Conservation (phyloP, 139 green algal genomes). For the Deuterostichococcus epilithicus region DNA sequence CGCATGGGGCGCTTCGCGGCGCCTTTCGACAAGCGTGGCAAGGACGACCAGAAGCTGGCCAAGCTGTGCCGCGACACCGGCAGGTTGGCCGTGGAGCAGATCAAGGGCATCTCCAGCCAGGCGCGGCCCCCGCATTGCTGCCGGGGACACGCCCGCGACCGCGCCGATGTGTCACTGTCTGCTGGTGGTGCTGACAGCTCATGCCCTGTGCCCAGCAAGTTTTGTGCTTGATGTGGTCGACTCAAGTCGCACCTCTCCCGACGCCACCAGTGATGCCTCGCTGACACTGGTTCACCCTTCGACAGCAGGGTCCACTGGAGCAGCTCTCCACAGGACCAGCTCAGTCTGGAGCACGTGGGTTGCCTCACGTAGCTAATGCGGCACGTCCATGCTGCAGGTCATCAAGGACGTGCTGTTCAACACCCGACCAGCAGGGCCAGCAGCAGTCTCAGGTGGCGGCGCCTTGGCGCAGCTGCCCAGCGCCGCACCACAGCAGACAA, state of each 20-base stretch:
- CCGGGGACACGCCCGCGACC: not conserved
- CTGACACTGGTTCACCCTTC: not conserved
- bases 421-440: not conserved
- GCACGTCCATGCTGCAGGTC: slow-evolving; percentile 2
- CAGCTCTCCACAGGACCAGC: not conserved
- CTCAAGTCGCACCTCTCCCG: not conserved
- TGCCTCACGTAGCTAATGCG: not conserved
- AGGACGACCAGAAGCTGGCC: slow-evolving; percentile 29
- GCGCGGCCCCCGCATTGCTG: slow-evolving; percentile 21
- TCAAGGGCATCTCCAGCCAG: slow-evolving; percentile 82
- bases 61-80: slow-evolving; percentile 43
- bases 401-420: slow-evolving; percentile 47
- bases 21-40: slow-evolving; percentile 31
- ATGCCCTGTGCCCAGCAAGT: not conserved
- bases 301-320: not conserved
- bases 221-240: not conserved
- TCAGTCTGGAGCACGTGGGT: not conserved
- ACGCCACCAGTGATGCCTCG: not conserved
- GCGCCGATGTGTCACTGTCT: not conserved
- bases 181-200: not conserved
- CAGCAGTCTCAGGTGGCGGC: no score
- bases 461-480: not conserved
- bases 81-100: slow-evolving; percentile 77
- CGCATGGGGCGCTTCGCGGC: slow-evolving; percentile 21
- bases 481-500: not conserved